Evolutionary conservation across 73 alveolate genomes (phyloP), one percentile per base, ranked within the genome.

Genomic region (Stentor roeselii): DNA sequence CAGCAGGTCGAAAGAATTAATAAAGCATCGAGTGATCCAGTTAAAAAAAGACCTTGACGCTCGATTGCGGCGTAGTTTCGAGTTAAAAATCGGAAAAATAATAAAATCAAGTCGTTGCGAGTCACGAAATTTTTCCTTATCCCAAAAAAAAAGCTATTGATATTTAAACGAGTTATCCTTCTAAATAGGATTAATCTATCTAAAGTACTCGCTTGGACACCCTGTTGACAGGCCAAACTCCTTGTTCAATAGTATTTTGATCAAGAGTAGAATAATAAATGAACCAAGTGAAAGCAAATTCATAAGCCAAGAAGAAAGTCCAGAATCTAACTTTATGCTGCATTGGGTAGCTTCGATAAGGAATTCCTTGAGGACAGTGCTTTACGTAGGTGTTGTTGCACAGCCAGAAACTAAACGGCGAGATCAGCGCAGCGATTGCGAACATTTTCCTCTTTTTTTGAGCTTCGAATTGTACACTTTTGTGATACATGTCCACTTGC

Each of bases 301-400:
- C 80, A 34, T 67, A 67, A 34, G 41, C 14, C 27, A 67, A 27
- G 80, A 67, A 67, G 2, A 67, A 67, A 34, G 50, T 67, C 80
- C 80, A 67, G 80, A 67, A 67, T 32, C 80, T 67, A 67, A 67
- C 15, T 21, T 67, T 67, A 21, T 67, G 80, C 37, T 67, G 80
- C 2, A 21, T 27, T 2, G 80, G 80, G 80, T 67, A 67, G 34
- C 41, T 67, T 27, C 80, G n/a, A 32, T 67, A 67, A 67, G 80
- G 80, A 67, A 67, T 67, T 14, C 37, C 37, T 40, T 27, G 21
- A 67, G 37, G 37, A 32, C 80, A 21, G 11, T n/a, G 15, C 41
- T 67, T 67, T 21, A 40, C 80, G 11, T 36, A 40, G 42, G 80
- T 27, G 21, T 67, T 67, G 37, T 67, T 34, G 15, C 42, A 27